Conservation (phyloP, 164 flowering plant species). For the Hamamelis virginiana region DNA sequence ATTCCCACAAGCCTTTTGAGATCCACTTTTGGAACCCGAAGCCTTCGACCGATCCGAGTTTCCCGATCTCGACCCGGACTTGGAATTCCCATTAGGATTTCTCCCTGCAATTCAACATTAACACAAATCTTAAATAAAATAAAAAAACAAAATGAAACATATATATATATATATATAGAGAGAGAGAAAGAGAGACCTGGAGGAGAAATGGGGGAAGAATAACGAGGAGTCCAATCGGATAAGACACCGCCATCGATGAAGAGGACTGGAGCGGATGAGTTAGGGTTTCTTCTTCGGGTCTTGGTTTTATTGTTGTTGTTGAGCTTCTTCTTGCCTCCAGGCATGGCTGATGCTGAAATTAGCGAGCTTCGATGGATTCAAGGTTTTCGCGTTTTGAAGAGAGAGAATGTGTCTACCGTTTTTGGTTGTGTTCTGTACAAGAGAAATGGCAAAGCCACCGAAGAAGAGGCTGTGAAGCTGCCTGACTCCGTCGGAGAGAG, state of each 20-base stretch:
- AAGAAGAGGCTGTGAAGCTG: no score
- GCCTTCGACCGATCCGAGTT: constrained; percentile 13
- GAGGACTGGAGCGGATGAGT: constrained; percentile 18
- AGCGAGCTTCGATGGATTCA: no score
- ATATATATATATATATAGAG: neutral
- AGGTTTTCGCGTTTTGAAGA: no score
- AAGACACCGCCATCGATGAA: constrained; percentile 65
- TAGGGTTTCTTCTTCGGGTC: constrained; percentile 1
- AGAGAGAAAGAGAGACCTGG: neutral
- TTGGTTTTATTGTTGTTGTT: neutral
- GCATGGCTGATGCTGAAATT: constrained; percentile 13
- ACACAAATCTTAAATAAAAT: constrained; percentile 4
- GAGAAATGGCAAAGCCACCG: no score
- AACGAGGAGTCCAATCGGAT: constrained; percentile 38
- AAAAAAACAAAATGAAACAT: neutral
- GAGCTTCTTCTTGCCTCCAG: constrained; percentile 31
- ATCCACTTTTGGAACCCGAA: constrained; percentile 21
- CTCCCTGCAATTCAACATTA: constrained; percentile 31
- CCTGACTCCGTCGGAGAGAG: no score
- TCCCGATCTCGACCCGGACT: constrained; percentile 20
- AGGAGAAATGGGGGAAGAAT: neutral
- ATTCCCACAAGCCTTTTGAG: constrained; percentile 15
- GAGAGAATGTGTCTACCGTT: no score
- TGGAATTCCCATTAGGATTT: constrained; percentile 12
- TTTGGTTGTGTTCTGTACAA: no score